phyloP scores from a whole-genome alignment of 805 yeast genomes.

The Cyberlindnera mycetangii region DNA sequence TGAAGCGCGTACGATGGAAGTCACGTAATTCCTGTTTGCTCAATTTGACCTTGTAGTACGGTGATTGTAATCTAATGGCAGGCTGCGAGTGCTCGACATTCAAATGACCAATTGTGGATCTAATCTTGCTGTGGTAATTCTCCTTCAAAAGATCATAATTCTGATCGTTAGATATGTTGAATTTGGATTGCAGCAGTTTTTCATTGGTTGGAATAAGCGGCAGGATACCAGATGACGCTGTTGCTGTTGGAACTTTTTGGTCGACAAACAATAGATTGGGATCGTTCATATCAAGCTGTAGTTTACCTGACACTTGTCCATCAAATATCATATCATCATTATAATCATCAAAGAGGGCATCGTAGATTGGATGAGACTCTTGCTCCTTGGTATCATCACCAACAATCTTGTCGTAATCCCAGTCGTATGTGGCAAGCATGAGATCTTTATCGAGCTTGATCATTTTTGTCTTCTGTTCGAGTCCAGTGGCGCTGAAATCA shows the following conservation, averaged over 20 bases:
- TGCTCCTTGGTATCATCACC: slow-evolving; percentile 34
- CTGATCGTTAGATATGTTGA: slow-evolving; percentile 84
- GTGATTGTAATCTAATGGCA: slow-evolving; percentile 82
- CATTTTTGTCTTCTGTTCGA: slow-evolving; percentile 16
- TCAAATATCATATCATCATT: slow-evolving; percentile 74
- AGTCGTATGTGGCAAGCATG: slow-evolving; percentile 67
- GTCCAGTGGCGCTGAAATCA: slow-evolving; percentile 12
- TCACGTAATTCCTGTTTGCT: slow-evolving; percentile 65
- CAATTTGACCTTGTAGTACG: slow-evolving; percentile 80
- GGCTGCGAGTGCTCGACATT: slow-evolving; percentile 90
- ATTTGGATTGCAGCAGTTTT: slow-evolving; percentile 52
- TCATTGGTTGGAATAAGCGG: slow-evolving; percentile 50
- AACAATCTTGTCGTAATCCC: slow-evolving; percentile 68
- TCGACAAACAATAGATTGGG: slow-evolving; percentile 69
- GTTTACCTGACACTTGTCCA: slow-evolving; percentile 46
- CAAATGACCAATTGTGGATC: slow-evolving; percentile 88
- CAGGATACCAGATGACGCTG: slow-evolving; percentile 13
- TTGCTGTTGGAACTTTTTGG: slow-evolving; percentile 27
- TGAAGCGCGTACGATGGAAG: slow-evolving; percentile 77
- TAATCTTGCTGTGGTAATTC: slow-evolving; percentile 86
- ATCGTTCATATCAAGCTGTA: slow-evolving; percentile 82
- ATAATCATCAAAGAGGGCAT: slow-evolving; percentile 36
- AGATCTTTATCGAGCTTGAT: slow-evolving; percentile 44
- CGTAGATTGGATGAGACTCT: slow-evolving; percentile 5
- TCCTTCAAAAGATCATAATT: slow-evolving; percentile 79